Evolutionary conservation across 805 yeast species (phyloP), one percentile per base, ranked within the genome.

Genomic region (Candida sithepensis): DNA sequence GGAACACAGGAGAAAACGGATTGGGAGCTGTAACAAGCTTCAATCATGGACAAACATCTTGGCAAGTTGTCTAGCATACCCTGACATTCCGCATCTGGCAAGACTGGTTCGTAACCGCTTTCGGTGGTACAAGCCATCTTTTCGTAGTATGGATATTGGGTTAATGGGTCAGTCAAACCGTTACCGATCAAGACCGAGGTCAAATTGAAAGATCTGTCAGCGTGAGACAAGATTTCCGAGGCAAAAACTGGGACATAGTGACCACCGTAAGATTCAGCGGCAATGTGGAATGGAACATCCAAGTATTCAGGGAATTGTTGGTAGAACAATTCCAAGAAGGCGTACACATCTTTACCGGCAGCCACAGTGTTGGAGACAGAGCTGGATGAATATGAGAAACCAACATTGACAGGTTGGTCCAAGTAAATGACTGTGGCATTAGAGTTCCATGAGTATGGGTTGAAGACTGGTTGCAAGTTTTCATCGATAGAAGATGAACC

Each of bases 121-220:
- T 96, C 96, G 55, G 77, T 65, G 45, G 96, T 94, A 68, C 98
- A 92, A 3, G 96, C 96, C 97, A 92, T 91, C 54, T 95, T 96
- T 66, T 85, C 81, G 63, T 88, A 90, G 66, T 82, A 82, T 49
- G 78, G 77, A 61, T 85, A 83, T 73, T 90, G 97, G 40, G 78
- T 75, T 49, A 85, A 71, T 3, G 96, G 85, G 65, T 89, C 96
- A 32, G 96, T 88, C 56, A 91, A 79, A 45, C 98, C 97, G 65
- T 91, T 91, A 52, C 98, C 98, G 60, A 91, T 91, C 63, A 92
- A 63, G 18, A 91, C 83, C 3, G 96, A 87, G 12, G 85, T 71
- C 55, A 90, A 73, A 58, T 88, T 79, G 60, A 84, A 82, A 19
- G 76, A 69, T 47, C 81, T 70, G 55, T 71, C 75, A n/a, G 73